Evolutionary conservation across 257 asterid genomes (phyloP).

Genomic region (Capsicum rhomboideum): DNA sequence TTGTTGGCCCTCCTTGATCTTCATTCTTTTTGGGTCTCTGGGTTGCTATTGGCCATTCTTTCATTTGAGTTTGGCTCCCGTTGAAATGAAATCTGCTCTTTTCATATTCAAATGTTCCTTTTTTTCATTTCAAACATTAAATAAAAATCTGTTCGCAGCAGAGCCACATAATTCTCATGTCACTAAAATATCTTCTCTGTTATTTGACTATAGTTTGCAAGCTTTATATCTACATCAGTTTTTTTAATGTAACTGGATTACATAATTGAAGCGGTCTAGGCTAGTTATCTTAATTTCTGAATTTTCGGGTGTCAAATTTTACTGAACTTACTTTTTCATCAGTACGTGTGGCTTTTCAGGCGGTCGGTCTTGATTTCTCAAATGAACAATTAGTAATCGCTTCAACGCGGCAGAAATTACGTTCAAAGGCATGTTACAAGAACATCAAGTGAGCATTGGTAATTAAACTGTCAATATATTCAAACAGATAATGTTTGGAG

Average conservation of each 20-base stretch:
- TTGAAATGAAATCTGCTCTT: background rate
- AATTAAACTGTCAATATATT: constrained; percentile 6
- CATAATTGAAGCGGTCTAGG: background rate
- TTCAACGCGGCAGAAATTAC: constrained; percentile 55
- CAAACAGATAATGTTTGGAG: background rate
- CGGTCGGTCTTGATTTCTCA: constrained; percentile 82
- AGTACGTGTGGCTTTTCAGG: constrained; percentile 28
- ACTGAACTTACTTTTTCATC: background rate
- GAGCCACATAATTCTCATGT: background rate
- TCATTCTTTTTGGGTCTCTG: background rate
- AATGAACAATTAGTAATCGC: constrained; percentile 64
- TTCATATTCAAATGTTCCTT: background rate
- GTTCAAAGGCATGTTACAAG: constrained; percentile 54
- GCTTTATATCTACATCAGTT: background rate
- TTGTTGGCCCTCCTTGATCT: background rate
- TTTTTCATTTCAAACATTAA: background rate
- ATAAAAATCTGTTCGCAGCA: background rate
- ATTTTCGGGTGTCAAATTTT: background rate
- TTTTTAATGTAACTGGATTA: background rate
- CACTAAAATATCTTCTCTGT: background rate
- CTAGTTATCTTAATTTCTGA: background rate
- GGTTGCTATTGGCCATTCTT: background rate
- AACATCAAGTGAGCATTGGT: constrained; percentile 64
- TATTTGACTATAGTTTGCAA: background rate
- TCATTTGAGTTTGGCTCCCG: background rate